Percentiles rank a stretch among this genome's conserved stretches.
Conservation (phyloP, 306 rosid genomes). For the Gillenia trifoliata region DNA sequence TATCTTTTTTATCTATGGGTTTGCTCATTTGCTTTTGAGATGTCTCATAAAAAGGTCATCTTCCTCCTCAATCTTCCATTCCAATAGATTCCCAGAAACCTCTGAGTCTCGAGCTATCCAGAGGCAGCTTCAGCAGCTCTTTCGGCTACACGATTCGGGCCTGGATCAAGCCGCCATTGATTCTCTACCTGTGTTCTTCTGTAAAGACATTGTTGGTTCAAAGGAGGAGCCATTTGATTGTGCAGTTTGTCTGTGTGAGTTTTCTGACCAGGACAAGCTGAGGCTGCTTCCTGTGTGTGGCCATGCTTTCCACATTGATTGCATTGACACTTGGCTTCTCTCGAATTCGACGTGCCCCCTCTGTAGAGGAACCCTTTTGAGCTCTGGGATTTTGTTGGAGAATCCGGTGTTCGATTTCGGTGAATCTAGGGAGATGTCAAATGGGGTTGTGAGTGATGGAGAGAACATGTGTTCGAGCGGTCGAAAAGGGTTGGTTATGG, state of each 20-base stretch:
- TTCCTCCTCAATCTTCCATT: constrained; percentile 42
- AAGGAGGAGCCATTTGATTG: constrained; percentile 85
- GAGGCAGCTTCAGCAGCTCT: constrained; percentile 87
- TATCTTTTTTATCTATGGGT: constrained; percentile 62
- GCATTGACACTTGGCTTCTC: constrained; percentile 90
- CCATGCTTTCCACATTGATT: constrained; percentile 77
- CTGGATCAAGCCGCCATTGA: constrained; percentile 66
- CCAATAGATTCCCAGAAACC: constrained; percentile 49
- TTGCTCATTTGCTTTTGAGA: constrained; percentile 59
- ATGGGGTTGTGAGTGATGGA: constrained; percentile 26
- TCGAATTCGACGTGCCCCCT: constrained; percentile 90
- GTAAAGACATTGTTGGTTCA: constrained; percentile 50
- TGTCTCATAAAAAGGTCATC: constrained; percentile 45
- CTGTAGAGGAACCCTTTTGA: constrained; percentile 53
- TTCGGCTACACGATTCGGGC: constrained; percentile 74
- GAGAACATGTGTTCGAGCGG: constrained; percentile 23
- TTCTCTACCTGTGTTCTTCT: constrained; percentile 62
- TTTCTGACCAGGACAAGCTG: constrained; percentile 55
- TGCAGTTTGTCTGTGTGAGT: constrained; percentile 73
- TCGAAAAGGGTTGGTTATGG: constrained; percentile 19
- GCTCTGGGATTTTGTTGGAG: constrained; percentile 25
- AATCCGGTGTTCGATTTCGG: constrained; percentile 25
- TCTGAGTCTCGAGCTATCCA: constrained; percentile 45
- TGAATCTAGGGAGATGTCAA: constrained; percentile 27
- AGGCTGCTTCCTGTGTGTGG: constrained; percentile 74